Evolutionary conservation across 768 basidiomycete genomes (phyloP).

Genomic region (Hypholoma fasciculare): DNA sequence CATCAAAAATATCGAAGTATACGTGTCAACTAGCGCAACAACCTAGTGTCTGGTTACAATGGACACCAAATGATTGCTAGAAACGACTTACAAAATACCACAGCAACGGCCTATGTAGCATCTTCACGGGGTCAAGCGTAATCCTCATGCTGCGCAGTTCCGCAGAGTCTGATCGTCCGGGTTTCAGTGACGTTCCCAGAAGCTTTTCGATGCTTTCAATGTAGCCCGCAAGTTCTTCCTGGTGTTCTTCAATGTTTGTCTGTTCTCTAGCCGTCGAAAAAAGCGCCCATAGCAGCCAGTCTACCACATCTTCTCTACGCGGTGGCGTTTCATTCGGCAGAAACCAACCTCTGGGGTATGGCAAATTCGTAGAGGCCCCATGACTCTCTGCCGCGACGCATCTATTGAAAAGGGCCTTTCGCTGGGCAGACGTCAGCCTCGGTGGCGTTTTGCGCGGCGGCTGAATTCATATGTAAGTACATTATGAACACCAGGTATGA

Average conservation of each 20-base stretch:
- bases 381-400: constrained; percentile 33
- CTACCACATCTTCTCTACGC: constrained; percentile 47
- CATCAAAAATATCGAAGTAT: constrained; percentile 39
- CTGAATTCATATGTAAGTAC: constrained; percentile 17
- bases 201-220: constrained; percentile 36
- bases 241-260: constrained; percentile 33
- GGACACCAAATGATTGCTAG: neutral
- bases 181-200: constrained; percentile 39
- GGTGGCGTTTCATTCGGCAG: constrained; percentile 23
- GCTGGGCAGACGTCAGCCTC: constrained; percentile 37
- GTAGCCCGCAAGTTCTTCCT: constrained; percentile 53
- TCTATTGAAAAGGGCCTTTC: constrained; percentile 47
- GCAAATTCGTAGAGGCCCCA: constrained; percentile 22
- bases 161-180: constrained; percentile 32
- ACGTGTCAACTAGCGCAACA: constrained; percentile 49
- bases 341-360: constrained; percentile 55
- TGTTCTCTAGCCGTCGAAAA: constrained; percentile 43
- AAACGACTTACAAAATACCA: constrained; percentile 57
- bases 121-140: constrained; percentile 57
- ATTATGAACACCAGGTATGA: neutral
- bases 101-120: constrained; percentile 56
- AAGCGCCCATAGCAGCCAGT: constrained; percentile 69
- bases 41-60: constrained; percentile 35
- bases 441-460: constrained; percentile 34
- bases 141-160: constrained; percentile 46